Conservation (phyloP, 2,329 filamentous ascomycete genomes). For the Chrysoporthe deuterocubensis region DNA sequence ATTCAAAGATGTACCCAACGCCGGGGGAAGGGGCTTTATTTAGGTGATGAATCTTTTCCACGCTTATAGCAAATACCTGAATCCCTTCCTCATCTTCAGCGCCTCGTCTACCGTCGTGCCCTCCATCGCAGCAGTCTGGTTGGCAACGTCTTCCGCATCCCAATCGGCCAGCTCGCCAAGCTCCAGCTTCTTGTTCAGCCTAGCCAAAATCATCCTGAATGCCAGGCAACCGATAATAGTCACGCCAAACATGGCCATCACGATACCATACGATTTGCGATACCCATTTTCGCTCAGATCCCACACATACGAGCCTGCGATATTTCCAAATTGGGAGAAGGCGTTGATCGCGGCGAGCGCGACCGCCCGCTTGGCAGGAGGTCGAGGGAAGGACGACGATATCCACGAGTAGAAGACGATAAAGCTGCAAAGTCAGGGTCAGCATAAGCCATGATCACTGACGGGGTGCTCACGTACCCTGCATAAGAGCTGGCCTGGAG, state of each 20-base stretch:
- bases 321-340: constrained; percentile 60
- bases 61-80: constrained; percentile 30
- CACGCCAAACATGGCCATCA: constrained; percentile 66
- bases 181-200: constrained; percentile 53
- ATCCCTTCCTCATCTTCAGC: constrained; percentile 41
- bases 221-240: constrained; percentile 57
- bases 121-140: constrained; percentile 45
- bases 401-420: constrained; percentile 65
- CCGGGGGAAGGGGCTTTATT: not conserved
- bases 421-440: constrained; percentile 41
- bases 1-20: not conserved
- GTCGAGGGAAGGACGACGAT: constrained; percentile 59
- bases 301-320: constrained; percentile 68
- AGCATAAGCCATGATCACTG: constrained; percentile 43
- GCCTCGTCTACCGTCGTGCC: constrained; percentile 49
- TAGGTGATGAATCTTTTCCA: not conserved
- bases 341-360: constrained; percentile 65
- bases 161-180: constrained; percentile 43
- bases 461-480: constrained; percentile 36
- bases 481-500: constrained; percentile 62
- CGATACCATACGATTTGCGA: constrained; percentile 67
- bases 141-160: constrained; percentile 44
- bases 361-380: constrained; percentile 63
- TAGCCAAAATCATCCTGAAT: constrained; percentile 51
- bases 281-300: constrained; percentile 61